phyloP scores from a whole-genome alignment of 176 grass and related monocot species.

The Rhynchospora breviuscula region DNA sequence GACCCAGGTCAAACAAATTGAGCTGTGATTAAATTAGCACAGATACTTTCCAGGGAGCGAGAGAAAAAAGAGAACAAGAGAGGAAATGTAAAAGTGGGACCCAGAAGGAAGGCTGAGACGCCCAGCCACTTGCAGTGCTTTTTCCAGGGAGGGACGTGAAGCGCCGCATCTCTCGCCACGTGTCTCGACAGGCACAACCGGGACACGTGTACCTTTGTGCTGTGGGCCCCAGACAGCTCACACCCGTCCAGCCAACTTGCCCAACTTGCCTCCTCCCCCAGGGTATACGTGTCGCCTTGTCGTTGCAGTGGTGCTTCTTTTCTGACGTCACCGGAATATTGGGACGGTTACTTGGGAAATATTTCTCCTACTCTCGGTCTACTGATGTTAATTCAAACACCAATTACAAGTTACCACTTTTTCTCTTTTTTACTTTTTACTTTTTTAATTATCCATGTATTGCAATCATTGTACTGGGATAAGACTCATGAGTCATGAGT shows the following conservation, averaged over 20 bases:
- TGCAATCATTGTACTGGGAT: neutral
- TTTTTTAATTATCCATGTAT: neutral
- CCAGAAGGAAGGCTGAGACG: neutral
- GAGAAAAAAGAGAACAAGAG: neutral
- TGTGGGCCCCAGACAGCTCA: conserved; percentile 23
- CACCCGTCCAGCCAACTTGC: conserved; percentile 12
- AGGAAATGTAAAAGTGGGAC: neutral
- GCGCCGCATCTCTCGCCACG: conserved; percentile 28
- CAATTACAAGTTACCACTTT: neutral
- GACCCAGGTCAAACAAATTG: conserved; percentile 3
- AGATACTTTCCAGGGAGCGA: neutral
- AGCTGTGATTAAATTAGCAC: neutral
- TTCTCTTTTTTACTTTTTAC: neutral
- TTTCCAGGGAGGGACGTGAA: conserved; percentile 17
- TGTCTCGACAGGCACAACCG: conserved; percentile 11
- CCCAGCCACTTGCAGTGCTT: conserved; percentile 15
- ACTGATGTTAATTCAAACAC: neutral
- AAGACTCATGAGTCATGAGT: neutral
- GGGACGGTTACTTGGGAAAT: neutral
- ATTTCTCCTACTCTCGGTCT: neutral
- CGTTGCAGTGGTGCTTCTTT: neutral
- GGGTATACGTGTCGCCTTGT: conserved; percentile 10
- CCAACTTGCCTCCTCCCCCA: neutral
- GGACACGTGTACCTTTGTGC: conserved; percentile 12
- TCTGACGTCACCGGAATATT: conserved; percentile 16